Conservation (phyloP, 169 alveolate genomes). For the Plasmodium knowlesi region DNA sequence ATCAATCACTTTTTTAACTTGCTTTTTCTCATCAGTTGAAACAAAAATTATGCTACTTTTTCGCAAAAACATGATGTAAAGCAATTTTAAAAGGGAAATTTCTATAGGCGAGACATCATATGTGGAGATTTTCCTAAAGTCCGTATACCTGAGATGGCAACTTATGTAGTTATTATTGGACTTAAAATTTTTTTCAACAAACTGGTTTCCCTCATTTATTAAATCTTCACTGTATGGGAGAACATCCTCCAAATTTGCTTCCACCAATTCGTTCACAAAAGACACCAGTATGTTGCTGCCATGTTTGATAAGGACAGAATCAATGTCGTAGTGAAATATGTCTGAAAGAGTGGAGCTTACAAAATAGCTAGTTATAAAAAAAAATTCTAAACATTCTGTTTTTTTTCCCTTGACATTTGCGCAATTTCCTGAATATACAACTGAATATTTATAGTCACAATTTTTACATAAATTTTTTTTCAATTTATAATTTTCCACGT, state of each 20-base stretch:
- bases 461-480: conserved; percentile 8
- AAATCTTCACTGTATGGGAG: conserved; percentile 41
- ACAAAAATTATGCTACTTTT: conserved; percentile 25
- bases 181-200: conserved; percentile 15
- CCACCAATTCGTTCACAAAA: conserved; percentile 37
- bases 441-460: conserved; percentile 57
- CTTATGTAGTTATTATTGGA: conserved; percentile 30
- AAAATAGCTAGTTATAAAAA: conserved; percentile 32
- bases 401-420: conserved; percentile 42
- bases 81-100: conserved; percentile 21
- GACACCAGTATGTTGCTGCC: conserved; percentile 67
- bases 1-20: conserved; percentile 17
- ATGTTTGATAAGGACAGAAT: conserved; percentile 34
- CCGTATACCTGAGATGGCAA: conserved; percentile 57
- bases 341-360: background rate
- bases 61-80: conserved; percentile 53
- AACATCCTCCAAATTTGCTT: conserved; percentile 61
- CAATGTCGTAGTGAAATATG: conserved; percentile 4
- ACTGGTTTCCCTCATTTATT: conserved; percentile 31
- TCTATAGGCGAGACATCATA: conserved; percentile 42
- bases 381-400: conserved; percentile 9
- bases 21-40: conserved; percentile 44
- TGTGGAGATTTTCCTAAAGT: conserved; percentile 23
- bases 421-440: conserved; percentile 63
- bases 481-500: background rate